Conservation (phyloP, 192 early-diverging fungal genomes). For the Rhizophagus clarus region DNA sequence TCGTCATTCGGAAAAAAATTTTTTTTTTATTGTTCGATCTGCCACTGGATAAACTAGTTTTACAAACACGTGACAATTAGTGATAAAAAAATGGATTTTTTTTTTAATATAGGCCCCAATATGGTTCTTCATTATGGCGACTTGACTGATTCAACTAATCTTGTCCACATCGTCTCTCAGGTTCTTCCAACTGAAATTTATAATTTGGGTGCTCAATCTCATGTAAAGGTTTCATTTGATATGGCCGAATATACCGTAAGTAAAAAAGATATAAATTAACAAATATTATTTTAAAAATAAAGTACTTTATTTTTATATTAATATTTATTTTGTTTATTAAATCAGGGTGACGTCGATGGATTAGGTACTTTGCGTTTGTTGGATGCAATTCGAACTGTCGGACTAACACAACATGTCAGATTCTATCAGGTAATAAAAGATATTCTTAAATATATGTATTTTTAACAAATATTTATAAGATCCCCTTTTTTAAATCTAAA, state of each 20-base stretch:
- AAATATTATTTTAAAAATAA: not conserved
- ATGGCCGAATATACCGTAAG: constrained; percentile 74
- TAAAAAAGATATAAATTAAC: not conserved
- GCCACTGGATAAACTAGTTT: not conserved
- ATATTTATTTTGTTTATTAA: no score
- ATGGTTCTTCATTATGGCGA: constrained; percentile 82
- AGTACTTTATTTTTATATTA: not conserved
- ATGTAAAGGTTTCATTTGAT: constrained; percentile 73
- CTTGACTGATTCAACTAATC: constrained; percentile 76
- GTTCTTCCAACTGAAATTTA: constrained; percentile 78
- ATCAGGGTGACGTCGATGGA: constrained; percentile 68
- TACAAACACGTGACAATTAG: no score
- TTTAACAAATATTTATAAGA: not conserved
- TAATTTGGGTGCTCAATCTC: constrained; percentile 78
- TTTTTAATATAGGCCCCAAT: constrained; percentile 45
- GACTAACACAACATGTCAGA: constrained; percentile 60
- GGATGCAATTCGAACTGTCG: constrained; percentile 78
- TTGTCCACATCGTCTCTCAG: constrained; percentile 72
- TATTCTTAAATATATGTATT: not conserved
- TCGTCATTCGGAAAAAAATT: not conserved
- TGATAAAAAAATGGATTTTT: not conserved
- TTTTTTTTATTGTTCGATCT: not conserved
- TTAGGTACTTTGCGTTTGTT: constrained; percentile 76
- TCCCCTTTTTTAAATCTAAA: not conserved
- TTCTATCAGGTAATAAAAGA: constrained; percentile 55